A percentile compares a stretch with the other conserved stretches of the same genome.
These are phyloP conservation scores for Oligophagozyma castellii DNA, from an alignment of 1,139 yeast species.

Conservation along the genomic window DNA sequence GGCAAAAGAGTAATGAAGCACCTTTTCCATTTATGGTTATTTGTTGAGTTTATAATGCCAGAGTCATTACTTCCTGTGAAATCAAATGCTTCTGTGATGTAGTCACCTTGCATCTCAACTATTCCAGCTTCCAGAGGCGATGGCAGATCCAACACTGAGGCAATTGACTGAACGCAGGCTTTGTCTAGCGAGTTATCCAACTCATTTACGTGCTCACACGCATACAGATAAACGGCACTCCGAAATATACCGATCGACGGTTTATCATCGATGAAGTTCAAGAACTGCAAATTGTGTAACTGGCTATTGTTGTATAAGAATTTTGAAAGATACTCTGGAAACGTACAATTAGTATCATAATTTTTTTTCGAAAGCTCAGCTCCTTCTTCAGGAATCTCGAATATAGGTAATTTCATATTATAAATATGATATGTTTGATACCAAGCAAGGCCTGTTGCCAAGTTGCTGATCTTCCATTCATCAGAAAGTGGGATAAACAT, in stretches of 20 bases:
- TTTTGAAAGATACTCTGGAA: constrained; percentile 15
- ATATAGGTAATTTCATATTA: constrained; percentile 10
- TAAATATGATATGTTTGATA: constrained; percentile 26
- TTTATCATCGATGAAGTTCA: constrained; percentile 17
- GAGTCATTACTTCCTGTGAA: constrained; percentile 9
- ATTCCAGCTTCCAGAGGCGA: constrained; percentile 5
- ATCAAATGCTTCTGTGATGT: constrained; percentile 23
- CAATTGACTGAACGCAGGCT: constrained; percentile 19
- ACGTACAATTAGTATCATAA: constrained; percentile 7
- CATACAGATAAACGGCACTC: constrained; percentile 18
- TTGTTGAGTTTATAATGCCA: constrained; percentile 15
- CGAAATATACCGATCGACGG: constrained; percentile 16
- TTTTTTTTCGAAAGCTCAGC: neutral
- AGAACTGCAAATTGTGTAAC: constrained; percentile 13
- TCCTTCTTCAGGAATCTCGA: neutral
- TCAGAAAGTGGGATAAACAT: constrained; percentile 21
- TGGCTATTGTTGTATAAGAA: constrained; percentile 12
- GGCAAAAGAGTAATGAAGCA: constrained; percentile 27
- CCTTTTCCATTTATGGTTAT: constrained; percentile 25
- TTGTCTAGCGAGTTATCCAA: constrained; percentile 21
- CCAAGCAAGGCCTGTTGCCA: constrained; percentile 24
- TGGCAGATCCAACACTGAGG: constrained; percentile 8
- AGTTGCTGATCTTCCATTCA: constrained; percentile 14
- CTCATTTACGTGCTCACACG: constrained; percentile 10
- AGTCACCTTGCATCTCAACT: constrained; percentile 17